These are phyloP conservation scores for Bondarzewia mesenterica DNA, from an alignment of 1,284 basidiomycete genomes.

Conservation along the genomic window DNA sequence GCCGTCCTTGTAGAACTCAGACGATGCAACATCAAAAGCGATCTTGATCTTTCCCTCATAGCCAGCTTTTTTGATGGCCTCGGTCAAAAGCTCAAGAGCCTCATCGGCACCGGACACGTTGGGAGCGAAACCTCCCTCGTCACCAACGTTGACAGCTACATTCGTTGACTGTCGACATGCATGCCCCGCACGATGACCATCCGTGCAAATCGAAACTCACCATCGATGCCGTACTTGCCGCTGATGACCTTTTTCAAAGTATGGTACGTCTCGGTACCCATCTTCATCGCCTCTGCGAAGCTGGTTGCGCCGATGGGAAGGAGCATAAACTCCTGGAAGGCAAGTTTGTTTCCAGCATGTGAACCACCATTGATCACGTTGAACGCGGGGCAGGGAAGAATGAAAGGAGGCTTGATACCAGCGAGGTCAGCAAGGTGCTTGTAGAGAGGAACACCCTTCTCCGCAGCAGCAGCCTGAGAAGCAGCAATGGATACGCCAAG, in stretches of 20 bases:
- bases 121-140: slow-evolving; percentile 99
- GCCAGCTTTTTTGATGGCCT: slow-evolving; percentile 96
- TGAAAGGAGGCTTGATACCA: slow-evolving; percentile 88
- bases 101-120: slow-evolving; percentile 97
- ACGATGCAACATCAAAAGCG: slow-evolving; percentile 97
- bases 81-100: slow-evolving; percentile 90
- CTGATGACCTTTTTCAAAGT: slow-evolving; percentile 99
- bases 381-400: slow-evolving; percentile 89
- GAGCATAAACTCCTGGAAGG: slow-evolving; percentile 99
- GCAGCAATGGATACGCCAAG: slow-evolving; percentile 98
- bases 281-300: slow-evolving; percentile 98
- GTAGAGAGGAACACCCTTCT: slow-evolving; percentile 94
- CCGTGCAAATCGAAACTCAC: slow-evolving; percentile 36
- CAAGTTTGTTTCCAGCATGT: slow-evolving; percentile 98
- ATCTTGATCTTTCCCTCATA: slow-evolving; percentile 99
- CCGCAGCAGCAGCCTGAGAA: slow-evolving; percentile 87
- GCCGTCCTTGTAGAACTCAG: slow-evolving; percentile 99
- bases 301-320: slow-evolving; percentile 87
- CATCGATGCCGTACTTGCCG: slow-evolving; percentile 98
- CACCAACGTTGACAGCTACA: slow-evolving; percentile 96
- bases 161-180: slow-evolving; percentile 6
- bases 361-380: slow-evolving; percentile 99
- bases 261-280: slow-evolving; percentile 98
- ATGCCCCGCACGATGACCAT: background rate
- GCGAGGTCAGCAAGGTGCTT: slow-evolving; percentile 94